Conservation (phyloP, 805 yeast species). For the Vanderwaltozyma tropicalis region DNA sequence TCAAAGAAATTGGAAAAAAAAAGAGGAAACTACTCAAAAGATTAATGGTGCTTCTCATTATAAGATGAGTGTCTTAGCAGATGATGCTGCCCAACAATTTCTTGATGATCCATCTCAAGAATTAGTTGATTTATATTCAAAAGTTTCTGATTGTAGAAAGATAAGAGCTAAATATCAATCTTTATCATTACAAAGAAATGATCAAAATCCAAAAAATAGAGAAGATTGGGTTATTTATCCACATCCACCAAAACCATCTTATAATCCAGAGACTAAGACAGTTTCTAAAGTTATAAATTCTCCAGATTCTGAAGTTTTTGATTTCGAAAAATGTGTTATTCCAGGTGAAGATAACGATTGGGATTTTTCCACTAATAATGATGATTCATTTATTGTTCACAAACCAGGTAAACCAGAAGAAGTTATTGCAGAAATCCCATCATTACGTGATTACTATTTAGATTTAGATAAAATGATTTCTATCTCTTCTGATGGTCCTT, state of each 20-base stretch:
- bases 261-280: conserved; percentile 53
- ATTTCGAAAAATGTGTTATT: conserved; percentile 32
- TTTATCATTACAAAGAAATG: conserved; percentile 59
- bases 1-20: not conserved
- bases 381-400: conserved; percentile 62
- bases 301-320: conserved; percentile 37
- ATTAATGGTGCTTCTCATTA: conserved; percentile 19
- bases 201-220: conserved; percentile 76
- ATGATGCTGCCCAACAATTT: conserved; percentile 34
- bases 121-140: conserved; percentile 49
- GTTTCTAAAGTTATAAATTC: conserved; percentile 33
- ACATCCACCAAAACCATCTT: conserved; percentile 84
- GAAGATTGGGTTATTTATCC: conserved; percentile 78
- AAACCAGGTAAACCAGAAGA: conserved; percentile 27
- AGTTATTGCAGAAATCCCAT: conserved; percentile 55
- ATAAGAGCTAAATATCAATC: conserved; percentile 67
- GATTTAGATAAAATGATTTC: conserved; percentile 68
- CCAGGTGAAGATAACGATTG: conserved; percentile 40
- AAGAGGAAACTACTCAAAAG: not conserved
- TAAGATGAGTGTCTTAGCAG: conserved; percentile 38
- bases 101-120: conserved; percentile 54
- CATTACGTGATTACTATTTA: conserved; percentile 71
- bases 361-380: conserved; percentile 45
- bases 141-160: conserved; percentile 56
- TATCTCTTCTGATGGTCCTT: conserved; percentile 88